Evolutionary conservation across 2,329 filamentous ascomycete genomes (phyloP), one percentile per base, ranked within the genome.

Genomic region (Ambrosiella xylebori): DNA sequence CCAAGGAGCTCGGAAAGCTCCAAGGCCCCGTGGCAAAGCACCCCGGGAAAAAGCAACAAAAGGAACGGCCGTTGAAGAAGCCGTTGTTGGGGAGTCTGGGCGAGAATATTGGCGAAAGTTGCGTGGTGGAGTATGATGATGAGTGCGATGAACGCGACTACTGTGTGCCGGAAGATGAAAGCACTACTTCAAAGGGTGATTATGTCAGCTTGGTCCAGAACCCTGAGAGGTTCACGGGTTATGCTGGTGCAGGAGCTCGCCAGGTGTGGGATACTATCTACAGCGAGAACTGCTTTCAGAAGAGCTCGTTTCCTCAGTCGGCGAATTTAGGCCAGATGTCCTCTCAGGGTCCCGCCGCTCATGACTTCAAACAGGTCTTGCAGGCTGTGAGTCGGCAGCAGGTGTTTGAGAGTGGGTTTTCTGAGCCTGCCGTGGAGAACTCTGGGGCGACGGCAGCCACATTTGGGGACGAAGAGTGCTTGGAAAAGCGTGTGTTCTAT

Each of bases 401-500:
- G 57, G 74, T 78, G 61, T 76, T 86, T 49, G 76, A 81, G 65
- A 75, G 84, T 58, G 59, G 71, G 79, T 27, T 60, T 63, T 76
- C 80, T 57, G 76, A 79, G 56, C 73, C 69, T 56, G 68, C 59
- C 3, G 65, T 70, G 54, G 69, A 69, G 3, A 64, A 66, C 39
- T 61, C 66, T 35, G 65, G 73, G 45, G 76, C 82, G 53, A 76
- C 81, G 54, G 78, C 79, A 64, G 80, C 80, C 7, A 78, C 80
- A 0, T 86, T 93, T 63, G 76, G 83, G 53, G 89, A 95, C 64
- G 90, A 96, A 64, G 87, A 95, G 67, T 98, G 93, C 66, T 73
- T 98, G 27, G 93, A 98, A 74, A 97, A 98, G 77, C 85, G 93
- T n/a, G 93, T 97, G 41, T 98, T 98, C 69, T 93, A 97, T 71